phyloP scores from a whole-genome alignment of 78 protist genomes.

The Chrysochromulina parva region DNA sequence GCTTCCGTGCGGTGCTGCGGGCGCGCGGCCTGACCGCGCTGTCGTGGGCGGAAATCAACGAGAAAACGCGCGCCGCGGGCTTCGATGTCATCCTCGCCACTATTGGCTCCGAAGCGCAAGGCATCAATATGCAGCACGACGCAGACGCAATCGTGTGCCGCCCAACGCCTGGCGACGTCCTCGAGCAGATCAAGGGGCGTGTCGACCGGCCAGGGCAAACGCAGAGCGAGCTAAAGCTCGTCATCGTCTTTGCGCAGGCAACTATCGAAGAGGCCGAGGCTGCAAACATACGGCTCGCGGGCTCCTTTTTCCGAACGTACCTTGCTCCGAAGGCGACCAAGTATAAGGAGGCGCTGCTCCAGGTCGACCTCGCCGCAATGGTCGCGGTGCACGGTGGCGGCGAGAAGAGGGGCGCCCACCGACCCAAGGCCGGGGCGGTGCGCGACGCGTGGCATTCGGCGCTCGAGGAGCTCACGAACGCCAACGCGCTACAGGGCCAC shows the following conservation, averaged over 20 bases:
- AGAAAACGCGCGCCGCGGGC: background rate
- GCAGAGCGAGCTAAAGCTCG: background rate
- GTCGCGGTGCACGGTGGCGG: too few species aligned
- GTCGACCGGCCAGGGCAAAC: slow-evolving; percentile 38
- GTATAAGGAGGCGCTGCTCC: background rate
- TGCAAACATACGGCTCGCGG: slow-evolving; percentile 21
- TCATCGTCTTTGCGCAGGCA: background rate
- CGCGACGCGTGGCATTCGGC: too few species aligned
- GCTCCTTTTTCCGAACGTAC: slow-evolving; percentile 33
- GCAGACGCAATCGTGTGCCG: slow-evolving; percentile 15
- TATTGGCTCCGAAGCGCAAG: too few species aligned
- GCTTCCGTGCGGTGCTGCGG: too few species aligned
- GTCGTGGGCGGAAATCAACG: too few species aligned
- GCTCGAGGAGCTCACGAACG: too few species aligned
- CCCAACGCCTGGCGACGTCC: slow-evolving; percentile 30
- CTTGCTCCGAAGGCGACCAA: background rate
- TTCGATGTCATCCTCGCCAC: too few species aligned
- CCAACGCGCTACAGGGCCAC: too few species aligned
- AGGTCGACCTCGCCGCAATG: slow-evolving; percentile 12
- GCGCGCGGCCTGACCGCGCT: too few species aligned
- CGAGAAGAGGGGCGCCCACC: too few species aligned
- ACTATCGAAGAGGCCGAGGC: slow-evolving; percentile 38
- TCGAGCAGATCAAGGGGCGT: slow-evolving; percentile 42
- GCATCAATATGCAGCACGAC: slow-evolving; percentile 16
- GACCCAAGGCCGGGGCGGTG: too few species aligned